phyloP scores from a whole-genome alignment of 257 asterid species.

The Parsonsia alboflavescens region DNA sequence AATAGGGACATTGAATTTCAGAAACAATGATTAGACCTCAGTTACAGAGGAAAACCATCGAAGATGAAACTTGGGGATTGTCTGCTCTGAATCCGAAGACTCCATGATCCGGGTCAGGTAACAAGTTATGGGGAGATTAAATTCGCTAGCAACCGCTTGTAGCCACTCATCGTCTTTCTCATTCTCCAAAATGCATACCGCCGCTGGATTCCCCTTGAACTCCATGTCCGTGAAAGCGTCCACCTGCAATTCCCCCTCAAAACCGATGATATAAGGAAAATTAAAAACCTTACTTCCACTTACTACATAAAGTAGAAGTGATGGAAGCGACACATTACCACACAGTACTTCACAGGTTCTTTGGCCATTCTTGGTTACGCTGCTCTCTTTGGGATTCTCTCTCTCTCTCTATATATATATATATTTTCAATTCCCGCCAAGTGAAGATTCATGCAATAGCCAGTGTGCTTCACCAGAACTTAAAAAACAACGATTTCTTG shows the following conservation, averaged over 20 bases:
- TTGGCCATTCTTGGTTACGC: constrained; percentile 25
- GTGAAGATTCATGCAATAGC: no score
- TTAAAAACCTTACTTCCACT: no score
- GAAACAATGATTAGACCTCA: constrained; percentile 40
- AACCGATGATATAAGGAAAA: no score
- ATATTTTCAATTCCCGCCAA: no score
- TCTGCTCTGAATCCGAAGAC: constrained; percentile 15
- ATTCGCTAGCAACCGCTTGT: constrained; percentile 80
- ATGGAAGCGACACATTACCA: constrained; percentile 31
- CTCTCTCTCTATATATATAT: no score
- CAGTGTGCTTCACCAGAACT: no score
- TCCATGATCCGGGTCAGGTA: constrained; percentile 41
- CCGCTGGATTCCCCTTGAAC: constrained; percentile 93
- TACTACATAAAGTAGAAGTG: not conserved
- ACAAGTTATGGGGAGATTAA: constrained; percentile 64
- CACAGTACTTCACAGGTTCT: constrained; percentile 43
- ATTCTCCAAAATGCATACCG: constrained; percentile 77
- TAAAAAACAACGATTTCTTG: no score
- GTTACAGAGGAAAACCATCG: constrained; percentile 89
- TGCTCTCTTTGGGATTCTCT: no score
- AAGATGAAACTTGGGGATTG: constrained; percentile 48
- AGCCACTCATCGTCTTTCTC: constrained; percentile 69
- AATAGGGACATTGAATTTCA: not conserved
- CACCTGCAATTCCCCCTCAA: constrained; percentile 35
- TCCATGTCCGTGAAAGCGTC: constrained; percentile 77